Percentiles rank a stretch among this genome's conserved stretches.
These are phyloP conservation scores for Wakefieldia striispora DNA, from an alignment of 768 basidiomycete genomes.

Conservation along the genomic window DNA sequence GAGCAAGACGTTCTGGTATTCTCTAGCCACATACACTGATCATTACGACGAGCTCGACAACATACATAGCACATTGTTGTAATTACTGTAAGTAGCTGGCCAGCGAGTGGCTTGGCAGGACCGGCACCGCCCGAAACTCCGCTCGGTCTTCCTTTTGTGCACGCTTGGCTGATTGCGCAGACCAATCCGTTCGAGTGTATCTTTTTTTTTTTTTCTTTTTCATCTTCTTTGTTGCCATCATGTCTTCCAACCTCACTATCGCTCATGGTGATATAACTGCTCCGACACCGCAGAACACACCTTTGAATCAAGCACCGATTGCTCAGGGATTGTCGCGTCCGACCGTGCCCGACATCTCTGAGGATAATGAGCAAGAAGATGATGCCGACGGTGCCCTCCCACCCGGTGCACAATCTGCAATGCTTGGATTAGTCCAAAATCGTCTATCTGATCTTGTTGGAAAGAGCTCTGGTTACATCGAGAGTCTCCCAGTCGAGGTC, in stretches of 20 bases:
- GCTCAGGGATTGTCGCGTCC: constrained; percentile 78
- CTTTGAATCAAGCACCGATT: constrained; percentile 79
- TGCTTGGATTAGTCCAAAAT: constrained; percentile 85
- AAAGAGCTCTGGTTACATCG: constrained; percentile 92
- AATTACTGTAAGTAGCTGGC: too few species aligned
- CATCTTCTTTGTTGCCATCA: constrained; percentile 35
- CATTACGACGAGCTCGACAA: too few species aligned
- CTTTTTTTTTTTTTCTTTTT: constrained; percentile 21
- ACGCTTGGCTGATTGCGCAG: constrained; percentile 24
- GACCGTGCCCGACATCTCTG: constrained; percentile 83
- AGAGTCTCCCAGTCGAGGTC: constrained; percentile 76
- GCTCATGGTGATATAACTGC: constrained; percentile 62
- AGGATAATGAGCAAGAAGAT: constrained; percentile 72
- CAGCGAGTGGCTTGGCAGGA: not conserved
- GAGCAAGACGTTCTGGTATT: too few species aligned
- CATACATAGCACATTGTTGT: too few species aligned
- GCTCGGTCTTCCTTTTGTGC: constrained; percentile 26
- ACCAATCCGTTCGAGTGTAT: constrained; percentile 16
- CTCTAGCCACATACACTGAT: too few species aligned
- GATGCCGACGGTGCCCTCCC: constrained; percentile 48
- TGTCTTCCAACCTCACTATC: constrained; percentile 74
- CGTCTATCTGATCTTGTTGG: constrained; percentile 84
- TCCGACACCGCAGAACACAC: constrained; percentile 95
- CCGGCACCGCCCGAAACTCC: constrained; percentile 38
- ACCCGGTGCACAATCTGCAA: constrained; percentile 55